Evolutionary conservation across 2,329 filamentous ascomycete genomes (phyloP), one percentile per base, ranked within the genome.

Genomic region (Monosporascus sp.): DNA sequence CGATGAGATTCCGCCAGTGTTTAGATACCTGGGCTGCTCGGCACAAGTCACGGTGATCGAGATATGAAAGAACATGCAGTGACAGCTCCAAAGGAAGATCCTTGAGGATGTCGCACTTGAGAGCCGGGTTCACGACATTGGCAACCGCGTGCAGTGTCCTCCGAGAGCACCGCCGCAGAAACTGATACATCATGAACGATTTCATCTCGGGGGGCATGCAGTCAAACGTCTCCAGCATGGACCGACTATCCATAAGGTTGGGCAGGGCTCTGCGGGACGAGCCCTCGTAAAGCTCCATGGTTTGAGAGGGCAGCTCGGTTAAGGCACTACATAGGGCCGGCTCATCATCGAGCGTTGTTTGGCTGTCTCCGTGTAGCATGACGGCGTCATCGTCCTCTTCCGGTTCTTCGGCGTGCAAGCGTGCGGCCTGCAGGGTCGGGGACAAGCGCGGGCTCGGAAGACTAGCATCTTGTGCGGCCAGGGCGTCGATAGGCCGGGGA

Each of bases 181-280:
- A 84, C 67, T 99, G 93, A 68, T 95, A 97, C 85, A 99, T 96
- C 73, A 99, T 87, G 67, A 96, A 96, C 0, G 88, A 89, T 72
- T 99, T 94, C 81, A 99, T 85, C 63, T 94, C 88, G 45, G 89
- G 84, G 2, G 93, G 91, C 79, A 99, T 88, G 7, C 88, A 82
- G 68, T 97, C 93, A 63, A 97, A 99, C 2, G 86, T 86, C 62
- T 96, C 89, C 17, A 99, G 74, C 78, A 99, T 89, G 17, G 80
- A 82, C 7, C 89, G 89, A n/a, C 93, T 88, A 63, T 95, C 89
- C 72, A 92, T 81, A 20, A 93, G 69, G 20, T 66, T 69, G 70
- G 79, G 47, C 59, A 64, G 53, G 49, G 57, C 51, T 48, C 59
- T 37, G 59, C 65, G 67, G 49, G 65, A 59, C 11, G 58, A 60